Conservation (phyloP, 1,284 basidiomycete genomes). For the Volvariella volvacea region DNA sequence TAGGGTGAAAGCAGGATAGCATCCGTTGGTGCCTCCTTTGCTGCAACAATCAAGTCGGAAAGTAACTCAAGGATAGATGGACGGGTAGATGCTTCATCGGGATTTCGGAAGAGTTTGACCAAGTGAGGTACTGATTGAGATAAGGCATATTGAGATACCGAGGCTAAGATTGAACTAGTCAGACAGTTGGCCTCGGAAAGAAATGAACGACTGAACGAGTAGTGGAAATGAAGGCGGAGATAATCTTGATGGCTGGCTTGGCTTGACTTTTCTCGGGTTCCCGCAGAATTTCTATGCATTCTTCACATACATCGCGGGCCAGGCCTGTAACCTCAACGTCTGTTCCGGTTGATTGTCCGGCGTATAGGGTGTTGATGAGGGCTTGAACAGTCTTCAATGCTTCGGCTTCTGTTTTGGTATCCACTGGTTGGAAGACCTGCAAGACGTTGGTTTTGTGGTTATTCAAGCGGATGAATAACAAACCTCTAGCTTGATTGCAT, state of each 20-base stretch:
- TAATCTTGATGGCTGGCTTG: constrained; percentile 73
- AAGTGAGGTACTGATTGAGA: constrained; percentile 68
- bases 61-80: constrained; percentile 60
- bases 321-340: constrained; percentile 49
- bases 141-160: constrained; percentile 63
- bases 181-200: constrained; percentile 6
- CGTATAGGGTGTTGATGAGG: constrained; percentile 70
- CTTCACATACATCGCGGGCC: constrained; percentile 68
- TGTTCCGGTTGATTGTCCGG: constrained; percentile 24
- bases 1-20: constrained; percentile 47
- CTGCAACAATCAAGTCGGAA: constrained; percentile 53
- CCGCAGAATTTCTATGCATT: constrained; percentile 72
- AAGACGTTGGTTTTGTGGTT: constrained; percentile 3
- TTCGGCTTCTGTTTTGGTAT: constrained; percentile 63
- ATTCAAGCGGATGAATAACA: constrained; percentile 8
- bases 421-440: constrained; percentile 88
- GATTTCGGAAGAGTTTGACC: constrained; percentile 68
- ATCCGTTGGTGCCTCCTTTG: constrained; percentile 34
- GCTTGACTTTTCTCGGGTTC: constrained; percentile 93
- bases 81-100: constrained; percentile 72
- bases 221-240: constrained; percentile 70
- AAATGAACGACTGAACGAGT: constrained; percentile 43
- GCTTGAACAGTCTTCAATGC: constrained; percentile 67
- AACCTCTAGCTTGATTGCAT: constrained; percentile 83
- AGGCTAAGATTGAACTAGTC: constrained; percentile 46